Evolutionary conservation across 257 asterid genomes (phyloP).

Genomic region (Verbena officinalis): DNA sequence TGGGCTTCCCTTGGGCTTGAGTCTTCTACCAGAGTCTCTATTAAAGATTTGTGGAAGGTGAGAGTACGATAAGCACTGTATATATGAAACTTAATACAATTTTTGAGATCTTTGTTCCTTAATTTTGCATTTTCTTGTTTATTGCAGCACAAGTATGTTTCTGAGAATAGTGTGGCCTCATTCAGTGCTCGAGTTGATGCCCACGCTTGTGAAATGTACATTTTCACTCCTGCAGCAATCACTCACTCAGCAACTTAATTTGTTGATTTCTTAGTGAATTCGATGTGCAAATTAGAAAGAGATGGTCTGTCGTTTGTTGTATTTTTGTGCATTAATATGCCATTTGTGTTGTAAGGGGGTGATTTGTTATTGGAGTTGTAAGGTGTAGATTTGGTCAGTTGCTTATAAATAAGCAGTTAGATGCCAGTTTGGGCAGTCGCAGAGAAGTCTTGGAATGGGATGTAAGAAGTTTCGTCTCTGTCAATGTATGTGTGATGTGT

Average conservation of each 20-base stretch:
- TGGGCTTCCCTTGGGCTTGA: constrained; percentile 82
- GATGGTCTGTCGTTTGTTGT: not conserved
- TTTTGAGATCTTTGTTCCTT: not conserved
- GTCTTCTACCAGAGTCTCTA: constrained; percentile 65
- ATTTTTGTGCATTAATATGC: not conserved
- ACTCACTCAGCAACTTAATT: constrained; percentile 37
- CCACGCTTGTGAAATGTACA: constrained; percentile 77
- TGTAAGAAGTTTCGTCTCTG: not conserved
- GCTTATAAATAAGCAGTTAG: constrained; percentile 9
- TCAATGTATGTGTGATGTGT: constrained; percentile 19
- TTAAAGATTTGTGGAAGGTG: constrained; percentile 93
- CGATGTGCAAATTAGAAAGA: not conserved
- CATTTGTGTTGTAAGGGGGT: not conserved
- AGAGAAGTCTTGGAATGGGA: not conserved
- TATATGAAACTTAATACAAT: not conserved
- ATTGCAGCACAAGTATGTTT: constrained; percentile 71
- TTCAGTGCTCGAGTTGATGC: constrained; percentile 60
- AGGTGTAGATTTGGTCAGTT: not conserved
- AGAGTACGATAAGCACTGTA: constrained; percentile 12
- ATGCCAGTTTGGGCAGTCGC: not conserved
- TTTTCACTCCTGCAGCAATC: constrained; percentile 47
- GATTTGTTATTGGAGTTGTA: constrained; percentile 14
- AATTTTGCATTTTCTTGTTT: not conserved
- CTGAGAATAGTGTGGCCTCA: constrained; percentile 49
- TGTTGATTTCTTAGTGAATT: not conserved